Evolutionary conservation across 306 rosid species (phyloP), one percentile per base, ranked within the genome.

Genomic region (Parietaria judaica): DNA sequence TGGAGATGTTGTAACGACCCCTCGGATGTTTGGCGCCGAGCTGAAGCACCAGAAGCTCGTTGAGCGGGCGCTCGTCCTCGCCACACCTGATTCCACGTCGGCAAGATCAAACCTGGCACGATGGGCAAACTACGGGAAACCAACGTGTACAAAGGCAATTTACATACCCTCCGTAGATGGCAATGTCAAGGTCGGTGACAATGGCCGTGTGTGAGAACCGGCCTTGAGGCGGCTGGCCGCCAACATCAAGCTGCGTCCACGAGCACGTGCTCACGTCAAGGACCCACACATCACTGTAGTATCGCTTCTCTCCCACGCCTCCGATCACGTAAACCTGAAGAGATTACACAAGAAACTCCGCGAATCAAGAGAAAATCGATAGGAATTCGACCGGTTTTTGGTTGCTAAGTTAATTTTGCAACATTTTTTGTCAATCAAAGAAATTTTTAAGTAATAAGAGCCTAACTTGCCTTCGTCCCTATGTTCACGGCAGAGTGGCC

Each of bases 181-280:
- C 95, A 54, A 92, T 80, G 73, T 79, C 90, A 6, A 56, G 76
- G 75, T 82, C 89, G 23, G 83, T 75, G 53, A 86, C 83, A 71
- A 88, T 78, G 8, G 99, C 99, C 0, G 96, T 84, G 53, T 92
- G 99, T 74, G 99, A 92, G 80, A 92, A 92, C 12, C 96, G 74
- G 51, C 99, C 99, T 50, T 81, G 99, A 10, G 99, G 95, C 38
- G 53, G 82, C 34, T 86, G 95, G 71, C 99, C 95, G 3, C 84
- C 58, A 59, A 75, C 60, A 48, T 82, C 85, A 58, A 92, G 86
- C 51, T 74, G 90, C 44, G 79, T 76, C 99, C 99, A 92, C 1
- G 81, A 86, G 76, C 86, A 84, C 55, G 81, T 78, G 72, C 72
- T 67, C 67, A 86, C 71, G 63, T 92, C 99, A 48, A 92, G 82